Evolutionary conservation across 345 rosid genomes (phyloP), one percentile per base, ranked within the genome.

Genomic region (Melaleuca alternifolia): DNA sequence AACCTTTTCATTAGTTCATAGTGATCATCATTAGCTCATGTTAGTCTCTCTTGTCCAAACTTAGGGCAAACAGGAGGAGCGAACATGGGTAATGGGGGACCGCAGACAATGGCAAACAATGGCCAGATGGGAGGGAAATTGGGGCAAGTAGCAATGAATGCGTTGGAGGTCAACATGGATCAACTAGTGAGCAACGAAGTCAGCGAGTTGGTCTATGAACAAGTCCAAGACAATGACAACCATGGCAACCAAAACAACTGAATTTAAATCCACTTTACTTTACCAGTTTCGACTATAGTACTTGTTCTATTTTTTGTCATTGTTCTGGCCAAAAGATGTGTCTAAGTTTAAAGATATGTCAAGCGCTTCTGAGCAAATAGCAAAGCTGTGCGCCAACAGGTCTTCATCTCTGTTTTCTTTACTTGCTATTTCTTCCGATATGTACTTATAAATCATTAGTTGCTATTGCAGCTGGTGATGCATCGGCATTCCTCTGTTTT

Each of bases 121-220:
- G 46, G 46, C 79, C 48, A 71, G 79, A 16, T 71, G 79, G 79
- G 24, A 71, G 87, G 84, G 14, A 54, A 87, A 37, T 44, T 83
- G 5, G 88, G 46, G 26, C 87, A 88, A 85, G 84, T 83, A 10
- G 86, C 56, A 75, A 82, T 85, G 15, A 14, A 90, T 52, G 86
- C 87, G 54, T 51, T 90, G 51, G 56, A 20, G 82, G 89, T 84
- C 44, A 86, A 54, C 86, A 50, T 87, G 54, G 84, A 87, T 20
- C 89, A 88, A 33, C 48, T 33, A 71, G 16, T 71, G 48, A 71
- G 21, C 79, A 33, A 71, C 13, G 79, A 71, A 71, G 37, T 71
- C 46, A 71, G 79, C 12, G 79, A 71, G 79, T 71, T 33, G 79
- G 18, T 33, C 79, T 23, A 33, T 16, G 79, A 71, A 33, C 79